phyloP scores from a whole-genome alignment of 164 flowering plant genomes.

The Pachysandra terminalis region DNA sequence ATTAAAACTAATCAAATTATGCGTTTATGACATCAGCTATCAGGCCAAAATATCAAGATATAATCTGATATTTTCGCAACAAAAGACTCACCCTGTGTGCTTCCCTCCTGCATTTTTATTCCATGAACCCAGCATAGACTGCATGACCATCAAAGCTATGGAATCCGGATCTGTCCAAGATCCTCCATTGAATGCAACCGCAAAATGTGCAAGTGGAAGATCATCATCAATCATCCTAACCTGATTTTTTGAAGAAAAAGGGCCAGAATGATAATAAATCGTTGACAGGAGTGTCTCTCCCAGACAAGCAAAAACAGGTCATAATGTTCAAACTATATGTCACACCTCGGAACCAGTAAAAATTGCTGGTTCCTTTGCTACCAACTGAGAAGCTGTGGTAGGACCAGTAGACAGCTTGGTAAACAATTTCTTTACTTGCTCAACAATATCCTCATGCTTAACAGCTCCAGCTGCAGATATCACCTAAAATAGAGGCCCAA shows the following conservation, averaged over 20 bases:
- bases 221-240: constrained; percentile 90
- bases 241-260: constrained; percentile 38
- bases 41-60: background rate
- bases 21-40: background rate
- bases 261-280: background rate
- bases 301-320: background rate
- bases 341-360: constrained; percentile 99
- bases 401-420: constrained; percentile 77
- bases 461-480: constrained; percentile 94
- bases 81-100: constrained; percentile 32
- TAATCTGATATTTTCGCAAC: no score
- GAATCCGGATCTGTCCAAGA: constrained; percentile 99
- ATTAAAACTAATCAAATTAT: constrained; percentile 10
- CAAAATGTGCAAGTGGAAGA: constrained; percentile 89
- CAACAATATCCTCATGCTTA: constrained; percentile 91
- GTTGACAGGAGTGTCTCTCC: background rate
- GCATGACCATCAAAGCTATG: constrained; percentile 95
- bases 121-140: constrained; percentile 93
- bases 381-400: constrained; percentile 75
- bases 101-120: constrained; percentile 77
- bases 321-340: background rate
- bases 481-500: constrained; percentile 45
- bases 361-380: constrained; percentile 64
- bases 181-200: constrained; percentile 92
- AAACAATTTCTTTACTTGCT: constrained; percentile 72